Evolutionary conservation across 1,284 basidiomycete species (phyloP).

Genomic region (Papiliotrema terrestris): DNA sequence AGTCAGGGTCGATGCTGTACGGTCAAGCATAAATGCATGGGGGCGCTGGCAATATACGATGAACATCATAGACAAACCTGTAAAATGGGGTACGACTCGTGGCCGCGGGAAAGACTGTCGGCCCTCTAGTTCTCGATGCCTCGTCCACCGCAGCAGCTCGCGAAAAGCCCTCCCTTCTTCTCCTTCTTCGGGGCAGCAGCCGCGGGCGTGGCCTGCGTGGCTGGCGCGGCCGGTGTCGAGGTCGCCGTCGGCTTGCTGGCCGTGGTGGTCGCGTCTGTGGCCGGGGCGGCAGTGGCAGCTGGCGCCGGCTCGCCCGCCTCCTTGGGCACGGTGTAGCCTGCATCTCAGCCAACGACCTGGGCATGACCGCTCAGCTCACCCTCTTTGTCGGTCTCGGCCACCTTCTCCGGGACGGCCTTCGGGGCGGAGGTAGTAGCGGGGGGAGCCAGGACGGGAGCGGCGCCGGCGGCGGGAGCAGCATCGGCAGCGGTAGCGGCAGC

Average conservation of each 20-base stretch:
- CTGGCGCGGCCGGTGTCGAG: not conserved
- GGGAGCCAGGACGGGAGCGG: not conserved
- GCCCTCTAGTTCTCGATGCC: conserved; percentile 5
- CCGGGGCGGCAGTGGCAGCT: not conserved
- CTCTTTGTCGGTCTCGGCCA: not conserved
- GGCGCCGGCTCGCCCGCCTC: not conserved
- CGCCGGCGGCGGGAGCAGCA: not conserved
- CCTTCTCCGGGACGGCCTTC: not conserved
- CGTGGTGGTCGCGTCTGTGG: not conserved
- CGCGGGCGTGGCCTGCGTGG: not conserved
- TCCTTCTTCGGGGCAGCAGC: not conserved
- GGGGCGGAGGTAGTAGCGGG: not conserved
- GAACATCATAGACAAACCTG: too few species aligned
- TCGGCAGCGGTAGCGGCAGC: not conserved
- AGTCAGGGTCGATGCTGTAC: too few species aligned
- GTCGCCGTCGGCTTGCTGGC: not conserved
- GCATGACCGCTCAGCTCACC: too few species aligned
- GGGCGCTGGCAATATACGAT: too few species aligned
- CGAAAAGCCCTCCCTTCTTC: conserved; percentile 6
- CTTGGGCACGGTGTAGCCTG: conserved; percentile 1
- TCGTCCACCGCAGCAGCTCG: conserved; percentile 1
- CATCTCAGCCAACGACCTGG: not conserved
- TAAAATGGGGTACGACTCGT: too few species aligned
- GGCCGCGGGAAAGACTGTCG: too few species aligned
- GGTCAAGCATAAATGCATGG: too few species aligned